phyloP scores from a whole-genome alignment of 495 filamentous ascomycete genomes.

The Parmelia sp. region DNA sequence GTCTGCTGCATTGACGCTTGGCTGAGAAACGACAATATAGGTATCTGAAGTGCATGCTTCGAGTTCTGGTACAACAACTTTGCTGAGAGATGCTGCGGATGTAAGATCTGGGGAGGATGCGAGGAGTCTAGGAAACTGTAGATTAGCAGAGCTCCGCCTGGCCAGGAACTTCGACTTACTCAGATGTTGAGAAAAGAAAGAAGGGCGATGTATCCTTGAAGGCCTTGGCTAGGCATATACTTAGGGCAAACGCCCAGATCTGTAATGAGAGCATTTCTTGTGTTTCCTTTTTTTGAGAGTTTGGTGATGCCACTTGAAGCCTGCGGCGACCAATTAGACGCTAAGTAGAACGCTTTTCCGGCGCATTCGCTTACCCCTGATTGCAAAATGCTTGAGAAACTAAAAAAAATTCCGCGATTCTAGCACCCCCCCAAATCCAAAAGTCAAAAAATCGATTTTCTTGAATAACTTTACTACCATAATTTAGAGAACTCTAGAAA shows the following conservation, averaged over 20 bases:
- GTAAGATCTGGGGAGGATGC: slow-evolving; percentile 41
- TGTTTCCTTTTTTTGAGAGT: not conserved
- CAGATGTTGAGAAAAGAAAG: slow-evolving; percentile 70
- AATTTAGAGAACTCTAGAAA: too few species aligned
- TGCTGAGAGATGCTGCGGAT: slow-evolving; percentile 35
- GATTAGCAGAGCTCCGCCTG: slow-evolving; percentile 14
- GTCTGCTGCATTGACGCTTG: slow-evolving; percentile 64
- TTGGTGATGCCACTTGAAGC: slow-evolving; percentile 18
- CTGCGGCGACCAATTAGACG: not conserved
- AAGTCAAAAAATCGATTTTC: too few species aligned
- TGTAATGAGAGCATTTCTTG: slow-evolving; percentile 5
- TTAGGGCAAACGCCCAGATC: slow-evolving; percentile 55
- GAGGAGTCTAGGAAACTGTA: slow-evolving; percentile 35
- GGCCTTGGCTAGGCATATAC: slow-evolving; percentile 46
- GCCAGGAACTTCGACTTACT: slow-evolving; percentile 44
- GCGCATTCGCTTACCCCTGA: too few species aligned
- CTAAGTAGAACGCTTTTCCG: slow-evolving; percentile 13
- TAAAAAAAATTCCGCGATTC: too few species aligned
- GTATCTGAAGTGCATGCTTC: slow-evolving; percentile 62
- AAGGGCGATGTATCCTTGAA: slow-evolving; percentile 85
- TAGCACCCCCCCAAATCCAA: too few species aligned
- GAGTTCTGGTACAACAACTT: slow-evolving; percentile 41
- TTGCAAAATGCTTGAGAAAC: not conserved
- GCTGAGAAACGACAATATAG: slow-evolving; percentile 78
- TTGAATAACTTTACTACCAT: too few species aligned